phyloP scores from a whole-genome alignment of 2,329 filamentous ascomycete genomes.

The Stachybotrys chartarum region DNA sequence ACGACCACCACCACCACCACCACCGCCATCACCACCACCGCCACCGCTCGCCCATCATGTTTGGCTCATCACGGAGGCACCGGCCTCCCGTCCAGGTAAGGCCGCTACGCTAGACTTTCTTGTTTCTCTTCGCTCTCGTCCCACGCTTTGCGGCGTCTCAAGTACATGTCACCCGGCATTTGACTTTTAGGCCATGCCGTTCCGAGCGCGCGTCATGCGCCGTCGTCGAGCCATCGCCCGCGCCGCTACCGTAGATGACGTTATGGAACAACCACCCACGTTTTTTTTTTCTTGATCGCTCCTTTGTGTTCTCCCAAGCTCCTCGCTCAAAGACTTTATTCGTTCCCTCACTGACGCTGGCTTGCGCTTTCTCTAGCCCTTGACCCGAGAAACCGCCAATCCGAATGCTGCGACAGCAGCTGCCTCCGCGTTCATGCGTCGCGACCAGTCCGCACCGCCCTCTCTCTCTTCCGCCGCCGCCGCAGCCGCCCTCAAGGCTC shows the following conservation, averaged over 20 bases:
- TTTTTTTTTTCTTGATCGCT: too few species aligned
- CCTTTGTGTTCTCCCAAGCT: not conserved
- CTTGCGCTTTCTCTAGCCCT: constrained; percentile 40
- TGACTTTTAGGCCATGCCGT: constrained; percentile 7
- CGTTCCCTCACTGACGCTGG: constrained; percentile 12
- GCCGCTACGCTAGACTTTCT: constrained; percentile 9
- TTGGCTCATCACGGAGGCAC: constrained; percentile 42
- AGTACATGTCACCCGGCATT: constrained; percentile 10
- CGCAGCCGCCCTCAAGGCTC: constrained; percentile 73
- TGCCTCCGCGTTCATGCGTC: constrained; percentile 70
- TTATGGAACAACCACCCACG: not conserved
- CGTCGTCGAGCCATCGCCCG: not conserved
- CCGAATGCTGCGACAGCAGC: constrained; percentile 74
- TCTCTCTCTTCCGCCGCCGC: constrained; percentile 84
- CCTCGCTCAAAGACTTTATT: not conserved
- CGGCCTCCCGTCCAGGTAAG: constrained; percentile 42
- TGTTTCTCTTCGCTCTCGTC: not conserved
- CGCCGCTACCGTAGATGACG: not conserved
- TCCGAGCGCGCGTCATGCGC: not conserved
- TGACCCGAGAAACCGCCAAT: constrained; percentile 57
- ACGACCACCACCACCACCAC: not conserved
- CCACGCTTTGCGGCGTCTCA: not conserved
- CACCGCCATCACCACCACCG: not conserved
- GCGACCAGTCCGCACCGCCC: constrained; percentile 57
- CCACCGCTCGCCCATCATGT: constrained; percentile 28